Conservation (phyloP, 768 basidiomycete species). For the Serendipita sp. region DNA sequence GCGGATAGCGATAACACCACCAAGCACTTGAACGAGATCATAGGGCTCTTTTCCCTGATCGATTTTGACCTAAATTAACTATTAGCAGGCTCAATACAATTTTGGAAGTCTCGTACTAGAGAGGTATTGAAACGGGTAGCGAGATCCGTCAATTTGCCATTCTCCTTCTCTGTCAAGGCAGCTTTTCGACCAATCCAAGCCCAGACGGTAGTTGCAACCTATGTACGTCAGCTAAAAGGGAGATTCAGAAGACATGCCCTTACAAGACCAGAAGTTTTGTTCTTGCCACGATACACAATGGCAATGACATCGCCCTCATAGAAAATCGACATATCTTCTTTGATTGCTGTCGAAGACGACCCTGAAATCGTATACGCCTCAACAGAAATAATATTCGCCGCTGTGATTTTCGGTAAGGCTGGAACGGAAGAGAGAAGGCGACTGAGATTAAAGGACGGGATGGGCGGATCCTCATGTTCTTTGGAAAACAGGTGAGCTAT, state of each 20-base stretch:
- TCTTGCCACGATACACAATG: constrained; percentile 54
- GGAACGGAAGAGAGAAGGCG: not conserved
- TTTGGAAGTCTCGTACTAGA: constrained; percentile 26
- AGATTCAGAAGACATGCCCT: not conserved
- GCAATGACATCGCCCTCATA: constrained; percentile 58
- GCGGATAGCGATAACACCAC: constrained; percentile 53
- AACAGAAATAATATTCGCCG: constrained; percentile 44
- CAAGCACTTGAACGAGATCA: constrained; percentile 45
- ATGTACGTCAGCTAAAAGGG: not conserved
- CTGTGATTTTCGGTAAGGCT: constrained; percentile 18
- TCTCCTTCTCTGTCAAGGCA: constrained; percentile 39
- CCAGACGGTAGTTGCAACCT: constrained; percentile 48
- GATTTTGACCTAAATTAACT: constrained; percentile 12
- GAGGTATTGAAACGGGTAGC: constrained; percentile 55
- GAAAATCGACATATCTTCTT: constrained; percentile 35
- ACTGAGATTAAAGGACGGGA: constrained; percentile 33
- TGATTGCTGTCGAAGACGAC: constrained; percentile 29
- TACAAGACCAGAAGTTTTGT: constrained; percentile 42
- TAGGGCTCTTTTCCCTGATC: constrained; percentile 47
- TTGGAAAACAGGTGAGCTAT: constrained; percentile 5
- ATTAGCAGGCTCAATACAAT: not conserved
- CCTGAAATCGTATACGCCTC: constrained; percentile 50
- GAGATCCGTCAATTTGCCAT: constrained; percentile 49
- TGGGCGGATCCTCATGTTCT: constrained; percentile 27
- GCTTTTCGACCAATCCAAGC: constrained; percentile 52